Conservation (phyloP, 2,329 filamentous ascomycete genomes). For the Sclerotinia subarctica region DNA sequence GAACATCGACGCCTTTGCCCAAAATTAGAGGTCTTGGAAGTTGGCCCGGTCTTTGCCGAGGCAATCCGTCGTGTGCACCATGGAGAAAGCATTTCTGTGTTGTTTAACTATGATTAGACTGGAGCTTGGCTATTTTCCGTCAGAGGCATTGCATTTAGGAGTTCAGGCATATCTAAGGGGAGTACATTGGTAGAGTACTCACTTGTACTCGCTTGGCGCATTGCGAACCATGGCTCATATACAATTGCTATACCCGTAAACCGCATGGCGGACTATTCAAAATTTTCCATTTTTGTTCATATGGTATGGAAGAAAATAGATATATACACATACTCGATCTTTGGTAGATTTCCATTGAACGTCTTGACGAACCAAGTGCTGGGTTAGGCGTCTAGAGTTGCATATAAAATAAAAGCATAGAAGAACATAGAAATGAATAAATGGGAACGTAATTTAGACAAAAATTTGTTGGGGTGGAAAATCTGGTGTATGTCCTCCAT, state of each 20-base stretch:
- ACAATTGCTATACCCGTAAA: conserved; percentile 19
- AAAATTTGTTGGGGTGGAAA: neutral
- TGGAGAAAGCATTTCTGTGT: conserved; percentile 75
- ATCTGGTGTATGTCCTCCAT: neutral
- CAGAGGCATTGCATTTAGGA: conserved; percentile 5
- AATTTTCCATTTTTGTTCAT: conserved; percentile 14
- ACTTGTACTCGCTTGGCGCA: conserved; percentile 15
- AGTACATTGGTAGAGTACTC: conserved; percentile 17
- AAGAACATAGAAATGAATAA: conserved; percentile 7
- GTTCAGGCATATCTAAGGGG: conserved; percentile 12
- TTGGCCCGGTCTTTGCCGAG: conserved; percentile 89
- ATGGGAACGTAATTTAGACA: neutral
- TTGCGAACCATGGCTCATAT: conserved; percentile 16
- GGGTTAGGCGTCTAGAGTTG: conserved; percentile 18
- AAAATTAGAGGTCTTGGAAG: conserved; percentile 88
- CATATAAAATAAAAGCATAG: conserved; percentile 9
- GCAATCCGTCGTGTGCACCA: conserved; percentile 95
- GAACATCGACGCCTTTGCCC: conserved; percentile 75
- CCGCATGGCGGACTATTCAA: conserved; percentile 17
- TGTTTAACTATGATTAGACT: conserved; percentile 22
- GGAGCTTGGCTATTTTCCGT: conserved; percentile 15
- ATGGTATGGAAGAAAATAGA: conserved; percentile 12
- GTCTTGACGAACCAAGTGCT: conserved; percentile 19
- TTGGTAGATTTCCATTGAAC: conserved; percentile 19
- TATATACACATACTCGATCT: conserved; percentile 15